A percentile compares a stretch with the other conserved stretches of the same genome.
Conservation (phyloP, 768 basidiomycete genomes). For the Pleurotus platypus region DNA sequence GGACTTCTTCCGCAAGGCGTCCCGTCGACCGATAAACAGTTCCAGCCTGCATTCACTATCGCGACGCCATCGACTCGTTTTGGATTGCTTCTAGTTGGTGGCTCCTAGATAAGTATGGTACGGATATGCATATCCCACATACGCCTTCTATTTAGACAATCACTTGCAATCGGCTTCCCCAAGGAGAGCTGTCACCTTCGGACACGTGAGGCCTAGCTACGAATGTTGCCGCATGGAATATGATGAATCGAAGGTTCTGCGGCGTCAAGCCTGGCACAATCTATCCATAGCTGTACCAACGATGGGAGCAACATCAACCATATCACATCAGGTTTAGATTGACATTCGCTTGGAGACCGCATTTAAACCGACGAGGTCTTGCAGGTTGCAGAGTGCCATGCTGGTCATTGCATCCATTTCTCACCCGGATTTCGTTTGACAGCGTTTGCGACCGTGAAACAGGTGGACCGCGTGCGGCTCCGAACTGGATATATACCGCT, state of each 20-base stretch:
- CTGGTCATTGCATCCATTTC: conserved; percentile 2
- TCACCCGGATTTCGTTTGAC: background rate
- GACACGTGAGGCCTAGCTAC: conserved; percentile 5
- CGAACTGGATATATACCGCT: background rate
- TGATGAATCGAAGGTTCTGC: background rate
- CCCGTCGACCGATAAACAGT: conserved; percentile 49
- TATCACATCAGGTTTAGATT: background rate
- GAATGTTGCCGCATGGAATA: background rate
- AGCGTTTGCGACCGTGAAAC: conserved; percentile 9
- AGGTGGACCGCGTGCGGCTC: conserved; percentile 5
- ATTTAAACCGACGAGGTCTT: background rate
- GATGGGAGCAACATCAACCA: background rate
- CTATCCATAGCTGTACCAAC: too few relatives aligned
- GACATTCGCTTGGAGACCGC: background rate
- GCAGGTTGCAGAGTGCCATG: background rate
- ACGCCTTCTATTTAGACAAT: background rate
- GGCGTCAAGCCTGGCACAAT: background rate
- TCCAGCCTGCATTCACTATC: conserved; percentile 57
- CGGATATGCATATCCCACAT: conserved; percentile 14
- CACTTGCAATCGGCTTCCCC: conserved; percentile 6
- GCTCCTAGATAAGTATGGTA: conserved; percentile 16
- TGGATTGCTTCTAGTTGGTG: conserved; percentile 66
- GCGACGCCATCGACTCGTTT: conserved; percentile 74
- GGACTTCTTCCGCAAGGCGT: conserved; percentile 50
- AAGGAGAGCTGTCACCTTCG: conserved; percentile 4